phyloP scores from a whole-genome alignment of 2,329 filamentous ascomycete genomes.

The Trichoderma sp. region DNA sequence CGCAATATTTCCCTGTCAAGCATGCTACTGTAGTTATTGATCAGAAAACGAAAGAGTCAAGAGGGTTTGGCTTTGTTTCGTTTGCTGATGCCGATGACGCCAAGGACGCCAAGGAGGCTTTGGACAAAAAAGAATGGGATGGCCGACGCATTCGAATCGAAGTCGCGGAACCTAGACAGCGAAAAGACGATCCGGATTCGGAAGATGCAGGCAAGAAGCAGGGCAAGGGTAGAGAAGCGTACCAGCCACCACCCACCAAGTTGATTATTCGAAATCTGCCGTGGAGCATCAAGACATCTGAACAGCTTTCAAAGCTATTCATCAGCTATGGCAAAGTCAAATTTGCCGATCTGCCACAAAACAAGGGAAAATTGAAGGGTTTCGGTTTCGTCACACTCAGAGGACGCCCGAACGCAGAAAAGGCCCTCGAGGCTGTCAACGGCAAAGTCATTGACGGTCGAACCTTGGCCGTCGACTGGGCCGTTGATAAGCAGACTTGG shows the following conservation, averaged over 20 bases:
- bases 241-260: constrained; percentile 68
- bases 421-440: constrained; percentile 79
- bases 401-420: constrained; percentile 86
- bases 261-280: constrained; percentile 90
- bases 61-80: constrained; percentile 95
- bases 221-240: constrained; percentile 49
- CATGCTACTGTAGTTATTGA: constrained; percentile 92
- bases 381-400: constrained; percentile 92
- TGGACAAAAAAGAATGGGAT: constrained; percentile 74
- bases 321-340: constrained; percentile 89
- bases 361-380: constrained; percentile 72
- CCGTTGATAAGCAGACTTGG: constrained; percentile 88
- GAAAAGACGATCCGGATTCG: constrained; percentile 53
- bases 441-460: constrained; percentile 87
- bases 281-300: constrained; percentile 87
- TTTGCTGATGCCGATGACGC: constrained; percentile 94
- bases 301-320: constrained; percentile 78
- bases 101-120: constrained; percentile 71
- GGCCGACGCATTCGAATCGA: constrained; percentile 84
- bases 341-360: constrained; percentile 77
- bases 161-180: constrained; percentile 79
- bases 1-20: constrained; percentile 89
- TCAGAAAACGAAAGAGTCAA: constrained; percentile 78
- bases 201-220: constrained; percentile 44
- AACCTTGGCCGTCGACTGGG: constrained; percentile 91